Evolutionary conservation across 176 grass and related monocot species (phyloP).

Genomic region (barley (Hordeum vulgare)): MorexV3_pseudomolecules_assembly NC_058524.1:598631108-598631607

Average conservation of each 20-base stretch:
- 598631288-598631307: not conserved
- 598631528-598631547: no score
- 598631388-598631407: slow-evolving; percentile 39
- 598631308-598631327: no score
- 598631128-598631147: not conserved
- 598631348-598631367: slow-evolving; percentile 37
- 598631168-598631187: slow-evolving; percentile 57
- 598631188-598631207: slow-evolving; percentile 39
- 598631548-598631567: not conserved
- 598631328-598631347: slow-evolving; percentile 24
- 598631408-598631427: slow-evolving; percentile 50
- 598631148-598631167: slow-evolving; percentile 30
- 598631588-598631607: slow-evolving; percentile 19
- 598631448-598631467: slow-evolving; percentile 38
- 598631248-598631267: not conserved
- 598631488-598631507: not conserved
- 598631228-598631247: not conserved
- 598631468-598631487: no score
- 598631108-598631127: not conserved
- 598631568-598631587: slow-evolving; percentile 26
- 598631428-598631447: slow-evolving; percentile 45
- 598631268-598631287: no score
- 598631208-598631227: slow-evolving; percentile 44
- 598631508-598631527: not conserved
- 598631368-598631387: slow-evolving; percentile 39